Percentiles rank a stretch among this genome's conserved stretches.
phyloP scores from a whole-genome alignment of 208 protist genomes.

The Trypanosoma avium region DNA sequence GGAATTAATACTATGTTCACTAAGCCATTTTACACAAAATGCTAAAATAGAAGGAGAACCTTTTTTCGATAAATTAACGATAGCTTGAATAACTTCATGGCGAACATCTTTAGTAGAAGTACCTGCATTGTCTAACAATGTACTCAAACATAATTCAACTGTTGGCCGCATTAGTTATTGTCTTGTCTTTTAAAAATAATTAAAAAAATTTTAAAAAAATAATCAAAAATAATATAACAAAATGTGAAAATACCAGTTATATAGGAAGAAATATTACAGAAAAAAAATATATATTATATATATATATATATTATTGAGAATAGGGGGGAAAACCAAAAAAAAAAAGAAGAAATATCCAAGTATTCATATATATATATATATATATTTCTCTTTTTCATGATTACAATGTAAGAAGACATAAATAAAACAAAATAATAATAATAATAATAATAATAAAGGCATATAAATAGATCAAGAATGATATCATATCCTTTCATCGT shows the following conservation, averaged over 20 bases:
- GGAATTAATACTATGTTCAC: neutral
- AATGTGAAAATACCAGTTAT: neutral
- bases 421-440: neutral
- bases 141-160: neutral
- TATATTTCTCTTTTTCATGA: too few species aligned
- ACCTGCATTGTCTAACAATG: constrained; percentile 1
- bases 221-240: neutral
- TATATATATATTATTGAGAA: neutral
- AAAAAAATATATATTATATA: neutral
- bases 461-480: neutral
- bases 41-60: neutral
- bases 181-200: neutral
- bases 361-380: too few species aligned
- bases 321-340: neutral
- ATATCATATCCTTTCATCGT: neutral
- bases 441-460: too few species aligned
- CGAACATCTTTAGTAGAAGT: neutral
- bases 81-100: constrained; percentile 8
- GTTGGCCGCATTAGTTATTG: neutral
- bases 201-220: neutral
- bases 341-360: neutral
- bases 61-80: constrained; percentile 1
- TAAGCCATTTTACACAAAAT: constrained; percentile 1
- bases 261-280: neutral
- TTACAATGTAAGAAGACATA: neutral